Percentiles rank a stretch among this genome's conserved stretches.
These are phyloP conservation scores for Pseudogymnoascus sp. DNA, from an alignment of 2,329 filamentous ascomycete genomes.

Conservation along the genomic window DNA sequence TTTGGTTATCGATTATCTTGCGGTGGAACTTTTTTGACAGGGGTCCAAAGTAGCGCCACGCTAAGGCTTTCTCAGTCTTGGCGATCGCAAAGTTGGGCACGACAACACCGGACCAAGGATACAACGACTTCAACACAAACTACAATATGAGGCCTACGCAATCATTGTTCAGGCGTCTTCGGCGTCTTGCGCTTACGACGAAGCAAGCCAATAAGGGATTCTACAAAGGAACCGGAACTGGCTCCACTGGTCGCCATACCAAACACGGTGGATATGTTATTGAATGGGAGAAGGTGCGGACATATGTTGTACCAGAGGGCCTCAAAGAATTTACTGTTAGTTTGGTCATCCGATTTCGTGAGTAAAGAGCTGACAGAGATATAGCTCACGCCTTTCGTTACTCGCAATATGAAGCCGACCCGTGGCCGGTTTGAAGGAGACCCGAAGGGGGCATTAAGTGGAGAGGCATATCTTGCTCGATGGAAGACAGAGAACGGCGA, in stretches of 20 bases:
- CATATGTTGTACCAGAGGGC: constrained; percentile 69
- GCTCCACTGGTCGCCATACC: constrained; percentile 77
- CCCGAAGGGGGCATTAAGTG: constrained; percentile 49
- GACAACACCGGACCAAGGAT: neutral
- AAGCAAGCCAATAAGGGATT: constrained; percentile 89
- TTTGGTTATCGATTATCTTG: constrained; percentile 10
- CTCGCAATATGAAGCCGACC: constrained; percentile 44
- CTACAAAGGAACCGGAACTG: constrained; percentile 93
- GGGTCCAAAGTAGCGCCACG: neutral
- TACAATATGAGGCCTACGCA: constrained; percentile 58
- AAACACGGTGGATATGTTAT: constrained; percentile 76
- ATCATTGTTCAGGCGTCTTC: constrained; percentile 56
- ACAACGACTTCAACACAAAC: constrained; percentile 7
- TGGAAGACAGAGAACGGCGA: constrained; percentile 61
- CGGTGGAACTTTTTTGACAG: constrained; percentile 10
- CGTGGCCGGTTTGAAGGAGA: constrained; percentile 44
- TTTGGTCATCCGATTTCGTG: constrained; percentile 1
- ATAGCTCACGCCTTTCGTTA: constrained; percentile 74
- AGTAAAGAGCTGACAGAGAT: neutral
- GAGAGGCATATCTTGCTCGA: constrained; percentile 51
- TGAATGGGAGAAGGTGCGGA: constrained; percentile 81
- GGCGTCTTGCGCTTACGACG: constrained; percentile 75
- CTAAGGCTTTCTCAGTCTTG: constrained; percentile 8
- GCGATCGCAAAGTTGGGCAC: constrained; percentile 5
- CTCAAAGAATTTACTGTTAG: constrained; percentile 64